Evolutionary conservation across 495 filamentous ascomycete species (phyloP), one percentile per base, ranked within the genome.

Genomic region (Tuber indicum): DNA sequence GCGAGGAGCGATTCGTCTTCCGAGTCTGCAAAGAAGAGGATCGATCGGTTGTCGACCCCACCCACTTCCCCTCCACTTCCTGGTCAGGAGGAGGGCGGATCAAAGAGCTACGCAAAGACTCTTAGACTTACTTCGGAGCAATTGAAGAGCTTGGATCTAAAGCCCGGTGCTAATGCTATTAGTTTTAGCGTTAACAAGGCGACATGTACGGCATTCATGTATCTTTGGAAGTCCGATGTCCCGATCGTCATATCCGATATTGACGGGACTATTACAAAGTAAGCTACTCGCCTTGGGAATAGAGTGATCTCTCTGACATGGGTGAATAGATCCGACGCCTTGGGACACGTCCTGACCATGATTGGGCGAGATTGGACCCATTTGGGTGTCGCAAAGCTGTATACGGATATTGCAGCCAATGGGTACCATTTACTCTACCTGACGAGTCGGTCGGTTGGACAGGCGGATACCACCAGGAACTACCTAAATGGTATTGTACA

Each of bases 391-490:
- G 96, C 96, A 41, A 99, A 98, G 85, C 87, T 99, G 19, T 99
- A 98, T 85, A 93, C 91, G 23, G 96, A 99, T 77, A 99, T 99
- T 76, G 92, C 91, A 12, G 91, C 91, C 77, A 99, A 99, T 83
- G 96, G 96, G 4, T 99, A 99, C 86, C 97, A 99, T 84, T 94
- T 99, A 81, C 92, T 99, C 88, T 99, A 99, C 82, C 89, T 99
- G 49, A 99, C 96, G 0, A 96, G 92, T 85, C 91, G 96, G 69
- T 93, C 92, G 12, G 94, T 98, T 71, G 96, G 96, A 0, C 95
- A 97, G 84, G 91, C 96, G 41, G 96, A 99, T 84, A 94, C 88
- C 0, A 99, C 96, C 12, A 86, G 96, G 74, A 90, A 92, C 3
- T 99, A 99, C 85, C 87, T 99, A 0, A 91, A 94, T 72, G 94